Evolutionary conservation across 305 asterid genomes (phyloP).

Genomic region (Fraxinus platypoda): DNA sequence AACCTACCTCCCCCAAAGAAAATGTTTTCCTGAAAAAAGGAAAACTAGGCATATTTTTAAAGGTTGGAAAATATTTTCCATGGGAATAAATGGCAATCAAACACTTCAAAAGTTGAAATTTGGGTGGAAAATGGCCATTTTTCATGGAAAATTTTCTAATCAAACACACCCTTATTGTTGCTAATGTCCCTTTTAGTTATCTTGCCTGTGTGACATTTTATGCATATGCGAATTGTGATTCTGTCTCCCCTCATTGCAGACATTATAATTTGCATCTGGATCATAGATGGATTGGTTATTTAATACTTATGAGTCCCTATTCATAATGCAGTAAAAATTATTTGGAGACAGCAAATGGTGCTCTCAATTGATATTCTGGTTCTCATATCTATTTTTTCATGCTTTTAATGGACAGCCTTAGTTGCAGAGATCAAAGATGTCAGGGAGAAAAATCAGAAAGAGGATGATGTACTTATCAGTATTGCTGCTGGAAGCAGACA

Average conservation of each 20-base stretch:
- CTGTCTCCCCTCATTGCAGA: not conserved
- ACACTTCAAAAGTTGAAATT: not conserved
- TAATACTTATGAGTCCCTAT: not conserved
- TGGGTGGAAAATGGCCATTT: not conserved
- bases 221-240: not conserved
- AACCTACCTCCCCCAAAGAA: not conserved
- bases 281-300: not conserved
- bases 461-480: conserved; percentile 75
- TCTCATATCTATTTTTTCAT: conserved; percentile 27
- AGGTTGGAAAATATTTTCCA: not conserved
- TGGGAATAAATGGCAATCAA: not conserved
- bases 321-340: not conserved
- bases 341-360: not conserved
- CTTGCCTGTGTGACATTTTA: not conserved
- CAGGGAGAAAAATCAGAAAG: conserved; percentile 80
- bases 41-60: not conserved
- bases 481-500: conserved; percentile 88
- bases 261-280: not conserved
- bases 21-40: not conserved
- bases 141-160: not conserved
- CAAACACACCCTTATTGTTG: not conserved
- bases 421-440: conserved; percentile 88
- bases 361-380: conserved; percentile 17
- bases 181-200: not conserved
- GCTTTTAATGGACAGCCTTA: conserved; percentile 58